Evolutionary conservation across 1,139 yeast genomes (phyloP).

Genomic region (Debaryomyces fabryi): DNA sequence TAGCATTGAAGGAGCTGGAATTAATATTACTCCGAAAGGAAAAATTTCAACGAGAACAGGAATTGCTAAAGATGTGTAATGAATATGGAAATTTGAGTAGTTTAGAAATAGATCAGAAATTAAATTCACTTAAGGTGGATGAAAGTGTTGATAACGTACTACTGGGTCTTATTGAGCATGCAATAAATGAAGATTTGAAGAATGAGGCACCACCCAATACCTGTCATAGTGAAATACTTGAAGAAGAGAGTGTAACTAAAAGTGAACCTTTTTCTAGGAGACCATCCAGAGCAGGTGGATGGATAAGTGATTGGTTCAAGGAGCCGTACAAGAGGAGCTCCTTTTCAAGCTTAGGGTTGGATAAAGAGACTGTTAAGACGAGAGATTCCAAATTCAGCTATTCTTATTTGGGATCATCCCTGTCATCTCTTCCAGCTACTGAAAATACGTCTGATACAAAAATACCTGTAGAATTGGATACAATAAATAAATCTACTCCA

Average conservation of each 20-base stretch:
- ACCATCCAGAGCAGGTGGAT: slow-evolving; percentile 11
- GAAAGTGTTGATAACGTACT: slow-evolving; percentile 20
- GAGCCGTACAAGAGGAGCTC: not conserved
- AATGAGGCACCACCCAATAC: not conserved
- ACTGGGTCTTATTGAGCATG: slow-evolving; percentile 18
- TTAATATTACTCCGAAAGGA: slow-evolving; percentile 42
- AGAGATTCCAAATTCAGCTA: not conserved
- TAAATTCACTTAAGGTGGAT: slow-evolving; percentile 23
- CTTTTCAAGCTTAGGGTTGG: not conserved
- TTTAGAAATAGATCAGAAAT: slow-evolving; percentile 44
- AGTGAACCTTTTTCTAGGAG: not conserved
- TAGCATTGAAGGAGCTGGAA: slow-evolving; percentile 53
- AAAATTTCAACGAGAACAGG: slow-evolving; percentile 47
- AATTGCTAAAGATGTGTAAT: slow-evolving; percentile 41
- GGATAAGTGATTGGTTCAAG: slow-evolving; percentile 25
- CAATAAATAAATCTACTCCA: slow-evolving; percentile 31
- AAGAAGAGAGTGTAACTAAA: not conserved
- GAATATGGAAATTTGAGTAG: slow-evolving; percentile 49
- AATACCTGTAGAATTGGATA: slow-evolving; percentile 52
- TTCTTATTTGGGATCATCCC: not conserved
- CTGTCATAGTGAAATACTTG: not conserved
- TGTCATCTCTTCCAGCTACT: not conserved
- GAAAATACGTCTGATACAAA: slow-evolving; percentile 10
- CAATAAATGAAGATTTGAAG: slow-evolving; percentile 13
- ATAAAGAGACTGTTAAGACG: not conserved